Conservation (phyloP, 2,329 filamentous ascomycete species). For the Neospermospora avenae region DNA sequence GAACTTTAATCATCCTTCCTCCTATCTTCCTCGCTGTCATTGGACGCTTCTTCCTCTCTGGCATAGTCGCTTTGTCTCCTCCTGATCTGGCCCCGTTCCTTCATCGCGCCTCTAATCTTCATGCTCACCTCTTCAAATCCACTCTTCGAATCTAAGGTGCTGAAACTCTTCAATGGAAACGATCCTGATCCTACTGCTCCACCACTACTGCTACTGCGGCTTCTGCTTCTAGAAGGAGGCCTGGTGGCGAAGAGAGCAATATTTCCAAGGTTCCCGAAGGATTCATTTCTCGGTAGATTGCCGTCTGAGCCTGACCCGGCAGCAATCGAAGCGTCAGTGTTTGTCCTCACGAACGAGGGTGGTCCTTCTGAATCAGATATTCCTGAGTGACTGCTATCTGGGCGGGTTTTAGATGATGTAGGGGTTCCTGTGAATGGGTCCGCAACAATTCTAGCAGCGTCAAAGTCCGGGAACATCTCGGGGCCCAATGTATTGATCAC, state of each 20-base stretch:
- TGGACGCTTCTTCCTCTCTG: constrained; percentile 44
- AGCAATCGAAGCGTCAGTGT: constrained; percentile 28
- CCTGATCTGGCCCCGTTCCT: constrained; percentile 63
- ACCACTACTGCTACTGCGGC: constrained; percentile 65
- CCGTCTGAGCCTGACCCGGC: constrained; percentile 34
- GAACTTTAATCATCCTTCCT: constrained; percentile 26
- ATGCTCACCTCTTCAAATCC: constrained; percentile 79
- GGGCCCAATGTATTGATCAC: constrained; percentile 94
- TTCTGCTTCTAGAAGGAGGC: constrained; percentile 75
- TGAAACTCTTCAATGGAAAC: constrained; percentile 70
- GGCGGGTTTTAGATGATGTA: constrained; percentile 34
- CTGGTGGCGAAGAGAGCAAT: constrained; percentile 89
- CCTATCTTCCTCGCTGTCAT: constrained; percentile 31
- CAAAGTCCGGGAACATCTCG: constrained; percentile 96
- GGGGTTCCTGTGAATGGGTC: constrained; percentile 44
- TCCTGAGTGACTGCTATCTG: constrained; percentile 50
- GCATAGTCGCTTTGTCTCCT: constrained; percentile 38
- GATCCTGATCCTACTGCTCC: constrained; percentile 57
- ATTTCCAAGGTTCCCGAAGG: constrained; percentile 83
- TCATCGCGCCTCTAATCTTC: constrained; percentile 83
- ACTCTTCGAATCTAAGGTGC: constrained; percentile 60
- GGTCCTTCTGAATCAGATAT: constrained; percentile 28
- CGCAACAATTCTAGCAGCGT: constrained; percentile 66
- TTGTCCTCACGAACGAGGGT: constrained; percentile 30
- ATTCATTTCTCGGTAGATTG: constrained; percentile 76